Conservation (phyloP, 2,329 filamentous ascomycete species). For the Xylaria digitata region DNA sequence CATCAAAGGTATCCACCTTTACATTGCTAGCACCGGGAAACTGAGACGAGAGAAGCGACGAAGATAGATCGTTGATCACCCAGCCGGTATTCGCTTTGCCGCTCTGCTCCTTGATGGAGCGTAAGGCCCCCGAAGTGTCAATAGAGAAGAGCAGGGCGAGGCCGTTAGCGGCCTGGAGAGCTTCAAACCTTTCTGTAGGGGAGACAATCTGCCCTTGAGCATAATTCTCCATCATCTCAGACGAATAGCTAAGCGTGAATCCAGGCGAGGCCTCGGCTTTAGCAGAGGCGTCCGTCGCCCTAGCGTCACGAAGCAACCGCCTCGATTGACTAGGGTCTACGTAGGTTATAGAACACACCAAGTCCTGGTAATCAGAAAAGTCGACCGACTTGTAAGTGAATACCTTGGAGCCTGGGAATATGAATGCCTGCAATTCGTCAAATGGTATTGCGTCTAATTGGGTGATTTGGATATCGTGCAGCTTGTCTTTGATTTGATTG, state of each 20-base stretch:
- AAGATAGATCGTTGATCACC: conserved; percentile 10
- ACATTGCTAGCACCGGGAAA: conserved; percentile 6
- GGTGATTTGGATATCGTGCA: too few species aligned
- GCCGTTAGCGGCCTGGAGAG: conserved; percentile 18
- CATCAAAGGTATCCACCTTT: conserved; percentile 5
- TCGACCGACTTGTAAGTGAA: too few species aligned
- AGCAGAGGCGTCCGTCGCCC: background rate
- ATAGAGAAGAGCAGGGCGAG: conserved; percentile 20
- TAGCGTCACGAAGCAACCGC: conserved; percentile 4
- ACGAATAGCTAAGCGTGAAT: conserved; percentile 10
- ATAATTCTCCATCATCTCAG: conserved; percentile 26
- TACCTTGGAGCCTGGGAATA: too few species aligned
- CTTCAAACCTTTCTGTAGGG: conserved; percentile 19
- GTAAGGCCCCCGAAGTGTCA: conserved; percentile 13
- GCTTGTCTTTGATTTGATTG: too few species aligned
- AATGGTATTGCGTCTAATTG: too few species aligned
- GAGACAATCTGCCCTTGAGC: conserved; percentile 10
- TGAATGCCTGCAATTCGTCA: too few species aligned
- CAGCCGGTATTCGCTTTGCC: conserved; percentile 11
- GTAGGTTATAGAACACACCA: conserved; percentile 21
- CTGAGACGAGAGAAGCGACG: conserved; percentile 2
- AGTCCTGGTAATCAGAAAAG: conserved; percentile 9
- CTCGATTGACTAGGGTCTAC: conserved; percentile 2
- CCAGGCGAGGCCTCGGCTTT: conserved; percentile 6
- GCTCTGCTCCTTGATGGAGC: conserved; percentile 15